phyloP scores from a whole-genome alignment of 768 basidiomycete species.

The Harrya chromipes region DNA sequence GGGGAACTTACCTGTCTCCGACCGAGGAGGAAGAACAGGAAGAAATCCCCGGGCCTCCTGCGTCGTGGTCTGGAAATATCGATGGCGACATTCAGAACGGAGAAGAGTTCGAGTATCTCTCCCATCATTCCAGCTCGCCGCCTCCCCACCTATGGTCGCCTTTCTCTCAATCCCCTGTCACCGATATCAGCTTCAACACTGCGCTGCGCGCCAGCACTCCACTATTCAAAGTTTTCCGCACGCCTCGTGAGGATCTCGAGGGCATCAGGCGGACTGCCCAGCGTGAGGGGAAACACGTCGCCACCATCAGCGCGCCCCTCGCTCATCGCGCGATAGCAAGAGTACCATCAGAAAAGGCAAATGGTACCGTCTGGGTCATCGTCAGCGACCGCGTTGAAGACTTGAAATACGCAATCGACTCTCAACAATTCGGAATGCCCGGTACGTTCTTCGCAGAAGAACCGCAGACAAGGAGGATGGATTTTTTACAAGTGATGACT shows the following conservation, averaged over 20 bases:
- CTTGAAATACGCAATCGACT: constrained; percentile 31
- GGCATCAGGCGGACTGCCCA: constrained; percentile 24
- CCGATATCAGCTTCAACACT: constrained; percentile 24
- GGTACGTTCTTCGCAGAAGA: constrained; percentile 26
- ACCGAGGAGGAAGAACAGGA: constrained; percentile 11
- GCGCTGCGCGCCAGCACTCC: constrained; percentile 31
- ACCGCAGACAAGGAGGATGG: constrained; percentile 13
- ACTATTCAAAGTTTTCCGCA: constrained; percentile 33
- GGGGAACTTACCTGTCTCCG: neutral
- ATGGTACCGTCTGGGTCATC: constrained; percentile 30
- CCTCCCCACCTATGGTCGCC: constrained; percentile 28
- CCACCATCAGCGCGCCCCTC: constrained; percentile 25
- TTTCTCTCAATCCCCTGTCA: constrained; percentile 23
- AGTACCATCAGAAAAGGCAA: constrained; percentile 16
- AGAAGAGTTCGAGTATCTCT: constrained; percentile 11
- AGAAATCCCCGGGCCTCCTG: neutral
- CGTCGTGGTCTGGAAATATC: constrained; percentile 7
- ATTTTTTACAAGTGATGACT: constrained; percentile 32
- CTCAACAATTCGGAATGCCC: constrained; percentile 32
- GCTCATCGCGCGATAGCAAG: constrained; percentile 22
- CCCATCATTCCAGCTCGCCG: constrained; percentile 16
- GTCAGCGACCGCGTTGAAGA: constrained; percentile 33
- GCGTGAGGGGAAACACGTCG: constrained; percentile 32
- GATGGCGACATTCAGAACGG: constrained; percentile 7
- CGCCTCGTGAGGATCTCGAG: constrained; percentile 28